These are phyloP conservation scores for Staphylotrichum tortipilum DNA, from an alignment of 495 filamentous ascomycete species.

Conservation along the genomic window DNA sequence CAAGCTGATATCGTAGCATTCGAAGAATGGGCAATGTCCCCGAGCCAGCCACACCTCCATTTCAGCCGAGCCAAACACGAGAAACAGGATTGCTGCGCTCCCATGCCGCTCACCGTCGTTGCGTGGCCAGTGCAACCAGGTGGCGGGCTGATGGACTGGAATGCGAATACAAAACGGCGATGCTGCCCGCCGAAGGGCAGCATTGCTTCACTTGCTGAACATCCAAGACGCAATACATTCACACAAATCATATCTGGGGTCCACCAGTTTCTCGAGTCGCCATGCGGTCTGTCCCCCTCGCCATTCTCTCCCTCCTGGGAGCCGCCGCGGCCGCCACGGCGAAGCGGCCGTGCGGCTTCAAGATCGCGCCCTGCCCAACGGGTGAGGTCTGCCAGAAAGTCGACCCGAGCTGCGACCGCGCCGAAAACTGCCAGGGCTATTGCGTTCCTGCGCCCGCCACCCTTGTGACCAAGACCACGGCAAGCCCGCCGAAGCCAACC, in stretches of 20 bases:
- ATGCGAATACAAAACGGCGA: not conserved
- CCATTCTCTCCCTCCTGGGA: slow-evolving; percentile 4
- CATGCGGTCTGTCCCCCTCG: slow-evolving; percentile 6
- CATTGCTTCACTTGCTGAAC: no score
- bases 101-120: not conserved
- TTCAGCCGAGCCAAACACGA: slow-evolving; percentile 10
- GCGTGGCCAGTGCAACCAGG: not conserved
- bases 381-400: slow-evolving; percentile 8
- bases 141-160: not conserved
- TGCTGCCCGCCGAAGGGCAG: not conserved
- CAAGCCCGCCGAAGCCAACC: slow-evolving; percentile 1
- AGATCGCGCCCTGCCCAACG: slow-evolving; percentile 15
- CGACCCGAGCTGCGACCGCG: slow-evolving; percentile 14
- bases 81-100: not conserved
- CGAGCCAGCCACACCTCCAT: not conserved
- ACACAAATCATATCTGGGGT: no score
- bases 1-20: not conserved
- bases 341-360: slow-evolving; percentile 16
- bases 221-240: no score
- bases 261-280: not conserved
- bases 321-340: not conserved
- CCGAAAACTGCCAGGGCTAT: slow-evolving; percentile 16
- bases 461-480: slow-evolving; percentile 3
- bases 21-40: not conserved
- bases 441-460: slow-evolving; percentile 8